Conservation (phyloP, 1,284 basidiomycete species). For the Butyriboletus appendiculatus region DNA sequence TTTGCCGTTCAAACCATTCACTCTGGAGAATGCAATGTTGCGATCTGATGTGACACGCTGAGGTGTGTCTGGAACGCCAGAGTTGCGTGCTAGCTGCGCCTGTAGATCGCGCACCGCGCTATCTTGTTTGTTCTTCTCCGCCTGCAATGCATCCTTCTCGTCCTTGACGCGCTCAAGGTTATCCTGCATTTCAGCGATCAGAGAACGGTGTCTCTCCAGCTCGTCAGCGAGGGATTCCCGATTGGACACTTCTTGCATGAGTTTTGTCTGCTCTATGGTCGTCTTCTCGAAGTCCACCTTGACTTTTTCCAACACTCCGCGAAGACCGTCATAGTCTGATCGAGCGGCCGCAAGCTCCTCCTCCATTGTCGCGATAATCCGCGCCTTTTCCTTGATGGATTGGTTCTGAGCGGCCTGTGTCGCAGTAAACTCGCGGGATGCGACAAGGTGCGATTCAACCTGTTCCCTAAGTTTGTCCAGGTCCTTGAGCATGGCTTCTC, state of each 20-base stretch:
- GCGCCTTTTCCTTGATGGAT: conserved; percentile 52
- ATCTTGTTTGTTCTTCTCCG: conserved; percentile 73
- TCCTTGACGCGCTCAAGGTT: conserved; percentile 75
- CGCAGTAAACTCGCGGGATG: conserved; percentile 56
- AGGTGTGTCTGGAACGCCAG: conserved; percentile 44
- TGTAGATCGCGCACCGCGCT: conserved; percentile 71
- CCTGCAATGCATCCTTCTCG: conserved; percentile 74
- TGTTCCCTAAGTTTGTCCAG: conserved; percentile 60
- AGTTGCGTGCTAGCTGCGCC: conserved; percentile 64
- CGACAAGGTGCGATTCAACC: conserved; percentile 61
- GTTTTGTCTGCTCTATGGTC: conserved; percentile 56
- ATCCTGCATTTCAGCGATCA: conserved; percentile 73
- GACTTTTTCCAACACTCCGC: conserved; percentile 54
- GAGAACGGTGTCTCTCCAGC: conserved; percentile 73
- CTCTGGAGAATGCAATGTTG: conserved; percentile 53
- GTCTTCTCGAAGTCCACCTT: conserved; percentile 61
- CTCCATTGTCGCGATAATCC: conserved; percentile 48
- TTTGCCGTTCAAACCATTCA: conserved; percentile 66
- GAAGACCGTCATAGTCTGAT: conserved; percentile 55
- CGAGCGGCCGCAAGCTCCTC: conserved; percentile 47
- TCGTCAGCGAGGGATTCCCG: conserved; percentile 71
- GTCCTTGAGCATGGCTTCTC: conserved; percentile 48
- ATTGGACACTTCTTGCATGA: conserved; percentile 72
- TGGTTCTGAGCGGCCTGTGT: conserved; percentile 51
- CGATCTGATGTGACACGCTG: conserved; percentile 55